phyloP scores from a whole-genome alignment of 2,329 filamentous ascomycete genomes.

The Teratosphaeria viscida region DNA sequence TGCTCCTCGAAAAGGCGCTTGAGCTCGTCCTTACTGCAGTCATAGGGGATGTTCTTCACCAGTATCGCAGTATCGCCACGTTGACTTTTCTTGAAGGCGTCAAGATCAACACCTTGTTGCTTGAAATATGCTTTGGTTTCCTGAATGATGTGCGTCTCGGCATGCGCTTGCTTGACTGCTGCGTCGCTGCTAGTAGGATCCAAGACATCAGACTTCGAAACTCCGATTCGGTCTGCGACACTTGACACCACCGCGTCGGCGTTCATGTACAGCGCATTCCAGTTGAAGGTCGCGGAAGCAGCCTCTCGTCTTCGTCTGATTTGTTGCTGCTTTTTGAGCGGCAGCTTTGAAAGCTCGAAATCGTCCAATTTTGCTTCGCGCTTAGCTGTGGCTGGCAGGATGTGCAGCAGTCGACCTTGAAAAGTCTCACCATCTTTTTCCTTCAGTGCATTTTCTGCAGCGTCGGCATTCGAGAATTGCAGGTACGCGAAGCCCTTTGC shows the following conservation, averaged over 20 bases:
- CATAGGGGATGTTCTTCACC: slow-evolving; percentile 89
- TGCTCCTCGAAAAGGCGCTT: slow-evolving; percentile 74
- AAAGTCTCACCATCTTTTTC: slow-evolving; percentile 75
- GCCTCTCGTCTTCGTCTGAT: slow-evolving; percentile 78
- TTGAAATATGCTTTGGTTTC: slow-evolving; percentile 90
- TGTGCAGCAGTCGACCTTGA: slow-evolving; percentile 83
- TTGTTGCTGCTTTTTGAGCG: slow-evolving; percentile 86
- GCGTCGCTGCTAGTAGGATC: slow-evolving; percentile 94
- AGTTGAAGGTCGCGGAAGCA: slow-evolving; percentile 72
- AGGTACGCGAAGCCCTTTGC: slow-evolving; percentile 90
- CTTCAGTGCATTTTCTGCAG: slow-evolving; percentile 69
- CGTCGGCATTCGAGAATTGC: slow-evolving; percentile 60
- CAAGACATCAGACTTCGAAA: slow-evolving; percentile 82
- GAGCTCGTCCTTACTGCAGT: slow-evolving; percentile 68
- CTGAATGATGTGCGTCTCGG: slow-evolving; percentile 91
- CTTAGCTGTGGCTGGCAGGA: slow-evolving; percentile 75
- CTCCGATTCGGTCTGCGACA: slow-evolving; percentile 72
- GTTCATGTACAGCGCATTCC: slow-evolving; percentile 99
- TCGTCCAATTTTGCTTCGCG: slow-evolving; percentile 76
- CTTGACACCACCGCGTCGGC: slow-evolving; percentile 86
- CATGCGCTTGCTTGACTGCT: slow-evolving; percentile 90
- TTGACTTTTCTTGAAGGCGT: slow-evolving; percentile 77
- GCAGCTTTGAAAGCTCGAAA: slow-evolving; percentile 78
- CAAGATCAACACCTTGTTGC: slow-evolving; percentile 78
- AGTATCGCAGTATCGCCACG: slow-evolving; percentile 80